These are phyloP conservation scores for Salvia hispanica DNA, from an alignment of 257 asterid species.

Conservation along the genomic window DNA sequence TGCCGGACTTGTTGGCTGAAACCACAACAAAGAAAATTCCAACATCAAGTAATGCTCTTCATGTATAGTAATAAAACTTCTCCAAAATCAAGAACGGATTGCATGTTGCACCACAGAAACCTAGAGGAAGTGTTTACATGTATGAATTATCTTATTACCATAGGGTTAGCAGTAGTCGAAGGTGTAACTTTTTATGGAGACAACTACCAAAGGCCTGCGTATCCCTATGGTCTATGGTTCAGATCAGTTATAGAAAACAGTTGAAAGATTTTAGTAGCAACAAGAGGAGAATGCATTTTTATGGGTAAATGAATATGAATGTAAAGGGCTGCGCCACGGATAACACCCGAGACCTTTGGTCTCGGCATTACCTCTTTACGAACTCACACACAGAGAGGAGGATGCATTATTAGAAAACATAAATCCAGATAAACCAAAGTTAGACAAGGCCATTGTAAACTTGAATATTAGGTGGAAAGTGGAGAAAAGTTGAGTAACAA, in stretches of 20 bases:
- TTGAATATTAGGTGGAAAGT: constrained; percentile 7
- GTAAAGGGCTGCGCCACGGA: no score
- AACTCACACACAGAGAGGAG: no score
- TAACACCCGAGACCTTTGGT: no score
- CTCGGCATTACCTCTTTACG: no score
- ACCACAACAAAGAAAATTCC: not conserved
- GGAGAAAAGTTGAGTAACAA: constrained; percentile 8
- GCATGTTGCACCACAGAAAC: no score
- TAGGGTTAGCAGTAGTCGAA: not conserved
- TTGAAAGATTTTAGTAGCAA: not conserved
- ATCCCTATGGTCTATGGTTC: not conserved
- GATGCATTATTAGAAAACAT: not conserved
- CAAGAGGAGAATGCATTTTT: not conserved
- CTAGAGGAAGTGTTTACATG: not conserved
- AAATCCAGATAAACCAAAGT: not conserved
- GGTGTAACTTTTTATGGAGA: not conserved
- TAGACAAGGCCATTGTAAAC: not conserved
- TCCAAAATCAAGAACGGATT: no score
- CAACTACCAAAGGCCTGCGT: not conserved
- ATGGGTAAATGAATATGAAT: no score
- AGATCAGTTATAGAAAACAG: not conserved
- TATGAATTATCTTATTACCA: not conserved
- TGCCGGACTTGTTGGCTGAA: constrained; percentile 85
- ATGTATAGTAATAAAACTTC: no score
- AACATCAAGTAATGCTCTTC: not conserved